A percentile compares a stretch with the other conserved stretches of the same genome.
Evolutionary conservation across 176 grass and related monocot species (phyloP).

Genomic region (Dactylis glomerata): DNA sequence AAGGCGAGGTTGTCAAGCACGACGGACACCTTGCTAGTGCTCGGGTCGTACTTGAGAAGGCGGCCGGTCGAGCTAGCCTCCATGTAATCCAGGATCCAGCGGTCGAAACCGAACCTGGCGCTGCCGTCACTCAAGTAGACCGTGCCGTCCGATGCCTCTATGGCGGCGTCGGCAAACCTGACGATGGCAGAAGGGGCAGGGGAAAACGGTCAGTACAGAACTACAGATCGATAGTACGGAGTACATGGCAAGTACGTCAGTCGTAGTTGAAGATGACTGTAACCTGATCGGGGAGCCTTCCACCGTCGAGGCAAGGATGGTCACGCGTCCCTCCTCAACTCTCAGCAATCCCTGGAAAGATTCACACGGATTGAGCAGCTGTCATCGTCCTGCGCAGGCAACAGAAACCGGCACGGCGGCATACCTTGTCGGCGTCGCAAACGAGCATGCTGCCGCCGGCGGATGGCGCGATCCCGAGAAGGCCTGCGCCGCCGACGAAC

Average conservation of each 20-base stretch:
- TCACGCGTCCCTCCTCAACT: no score
- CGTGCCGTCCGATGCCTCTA: slow-evolving; percentile 52
- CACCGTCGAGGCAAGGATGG: no score
- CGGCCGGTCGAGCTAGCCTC: slow-evolving; percentile 53
- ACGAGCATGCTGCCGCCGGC: slow-evolving; percentile 49
- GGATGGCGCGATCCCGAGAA: slow-evolving; percentile 48
- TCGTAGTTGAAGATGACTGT: neutral
- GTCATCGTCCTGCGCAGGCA: neutral
- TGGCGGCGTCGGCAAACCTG: slow-evolving; percentile 50
- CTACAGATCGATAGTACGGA: no score
- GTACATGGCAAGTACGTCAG: no score
- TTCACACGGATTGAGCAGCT: no score
- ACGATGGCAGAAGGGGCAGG: neutral
- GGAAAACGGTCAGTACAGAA: neutral
- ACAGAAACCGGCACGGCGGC: neutral
- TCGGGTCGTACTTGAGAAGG: slow-evolving; percentile 67
- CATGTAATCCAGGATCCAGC: slow-evolving; percentile 40
- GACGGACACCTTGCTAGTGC: slow-evolving; percentile 26
- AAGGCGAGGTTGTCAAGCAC: slow-evolving; percentile 47
- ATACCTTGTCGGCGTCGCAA: slow-evolving; percentile 63
- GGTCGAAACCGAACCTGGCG: slow-evolving; percentile 35
- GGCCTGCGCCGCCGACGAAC: slow-evolving; percentile 34
- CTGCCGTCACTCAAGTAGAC: slow-evolving; percentile 80
- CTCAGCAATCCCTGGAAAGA: no score
- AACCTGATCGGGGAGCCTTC: slow-evolving; percentile 53